A percentile compares a stretch with the other conserved stretches of the same genome.
These are phyloP conservation scores for Macrolepiota albuminosa DNA, from an alignment of 768 basidiomycete genomes.

Conservation along the genomic window DNA sequence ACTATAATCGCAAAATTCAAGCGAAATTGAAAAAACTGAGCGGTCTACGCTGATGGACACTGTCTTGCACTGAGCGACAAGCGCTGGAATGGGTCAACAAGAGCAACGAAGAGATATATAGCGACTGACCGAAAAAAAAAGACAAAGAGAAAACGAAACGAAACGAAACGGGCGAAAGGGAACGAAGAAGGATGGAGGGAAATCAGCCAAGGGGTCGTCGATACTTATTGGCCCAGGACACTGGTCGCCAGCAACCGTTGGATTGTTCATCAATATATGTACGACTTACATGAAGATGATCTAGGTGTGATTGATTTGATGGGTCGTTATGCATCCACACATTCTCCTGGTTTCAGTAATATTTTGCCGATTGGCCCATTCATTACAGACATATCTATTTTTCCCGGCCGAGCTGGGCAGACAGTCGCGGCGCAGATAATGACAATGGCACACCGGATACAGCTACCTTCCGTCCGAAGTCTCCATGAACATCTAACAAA, in stretches of 20 bases:
- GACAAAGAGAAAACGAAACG: slow-evolving; percentile 33
- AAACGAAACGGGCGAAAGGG: slow-evolving; percentile 40
- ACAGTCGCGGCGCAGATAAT: slow-evolving; percentile 35
- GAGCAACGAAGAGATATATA: background rate
- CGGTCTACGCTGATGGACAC: slow-evolving; percentile 70
- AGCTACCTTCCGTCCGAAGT: slow-evolving; percentile 65
- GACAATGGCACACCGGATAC: slow-evolving; percentile 34
- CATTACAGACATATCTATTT: slow-evolving; percentile 12
- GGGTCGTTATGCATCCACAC: slow-evolving; percentile 13
- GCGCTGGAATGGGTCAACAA: slow-evolving; percentile 29
- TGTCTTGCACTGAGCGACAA: slow-evolving; percentile 60
- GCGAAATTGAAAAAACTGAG: slow-evolving; percentile 40
- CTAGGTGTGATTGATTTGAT: slow-evolving; percentile 18
- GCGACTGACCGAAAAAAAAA: slow-evolving; percentile 35
- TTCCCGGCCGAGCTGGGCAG: slow-evolving; percentile 21
- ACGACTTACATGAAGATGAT: slow-evolving; percentile 18
- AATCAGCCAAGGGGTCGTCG: background rate
- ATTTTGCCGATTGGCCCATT: slow-evolving; percentile 14
- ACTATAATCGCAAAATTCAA: slow-evolving; percentile 28
- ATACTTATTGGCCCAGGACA: slow-evolving; percentile 20
- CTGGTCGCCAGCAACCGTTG: slow-evolving; percentile 35
- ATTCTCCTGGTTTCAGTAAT: background rate
- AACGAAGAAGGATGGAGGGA: slow-evolving; percentile 30
- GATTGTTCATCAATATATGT: slow-evolving; percentile 27
- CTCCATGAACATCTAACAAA: slow-evolving; percentile 84